Evolutionary conservation across 2,329 filamentous ascomycete genomes (phyloP), one percentile per base, ranked within the genome.

Genomic region (Trichophyton benhamiae): DNA sequence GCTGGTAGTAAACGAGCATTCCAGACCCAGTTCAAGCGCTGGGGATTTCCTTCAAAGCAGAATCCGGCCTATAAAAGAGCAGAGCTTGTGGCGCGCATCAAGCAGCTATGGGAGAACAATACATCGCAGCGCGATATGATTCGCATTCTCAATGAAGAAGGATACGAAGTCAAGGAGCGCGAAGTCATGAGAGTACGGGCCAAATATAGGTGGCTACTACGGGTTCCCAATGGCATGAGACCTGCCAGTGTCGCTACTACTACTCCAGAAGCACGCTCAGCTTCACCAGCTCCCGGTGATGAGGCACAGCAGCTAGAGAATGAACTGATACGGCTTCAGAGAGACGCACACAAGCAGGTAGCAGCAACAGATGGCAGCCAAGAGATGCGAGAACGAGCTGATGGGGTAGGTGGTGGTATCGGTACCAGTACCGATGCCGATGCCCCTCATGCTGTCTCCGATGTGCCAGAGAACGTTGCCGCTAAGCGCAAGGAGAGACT

Each of bases 31-130:
- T 89, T 91, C 74, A 87, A 85, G 69, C 80, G 83, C 71, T 94
- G 89, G 89, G 82, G 83, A 6, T 92, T 94, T 67, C 88, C 88
- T 13, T 83, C 81, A 62, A 89, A 89, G 71, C 84, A 88, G 66
- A 84, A 86, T 63, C 84, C 85, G 0, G 84, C 85, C 1, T 83
- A 90, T 69, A 87, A 87, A 68, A 87, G 90, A 70, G 77, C 79
- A 13, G 77, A 77, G 25, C 80, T 92, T 6, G 83, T 88, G 46
- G 81, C 80, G 17, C 83, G 89, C 33, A 81, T 92, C 63, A 85
- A 84, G 69, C 82, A 91, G 74, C 78, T 94, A 67, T 94, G 89
- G 89, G 85, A 89, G 71, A 79, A 77, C 67, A 94, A 92, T 69
- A 79, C 83, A 13, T 80, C 78, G 17, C 87, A 91, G 72, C 81